A percentile compares a stretch with the other conserved stretches of the same genome.
These are phyloP conservation scores for Geotrichum bryndzae DNA, from an alignment of 1,139 yeast genomes.

Conservation along the genomic window DNA sequence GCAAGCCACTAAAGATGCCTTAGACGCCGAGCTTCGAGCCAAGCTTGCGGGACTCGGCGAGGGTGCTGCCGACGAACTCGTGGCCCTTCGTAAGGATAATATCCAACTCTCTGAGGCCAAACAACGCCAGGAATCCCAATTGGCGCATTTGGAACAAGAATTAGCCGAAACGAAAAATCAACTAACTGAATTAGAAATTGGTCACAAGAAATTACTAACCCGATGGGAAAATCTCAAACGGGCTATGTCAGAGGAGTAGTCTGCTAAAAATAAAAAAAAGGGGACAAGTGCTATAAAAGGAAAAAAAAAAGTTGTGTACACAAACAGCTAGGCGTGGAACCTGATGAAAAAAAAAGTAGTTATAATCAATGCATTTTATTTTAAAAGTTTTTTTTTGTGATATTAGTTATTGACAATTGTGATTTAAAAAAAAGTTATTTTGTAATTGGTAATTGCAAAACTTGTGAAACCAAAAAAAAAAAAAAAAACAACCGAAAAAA, in stretches of 20 bases:
- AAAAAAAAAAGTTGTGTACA: too few relatives aligned
- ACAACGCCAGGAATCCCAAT: slow-evolving; percentile 31
- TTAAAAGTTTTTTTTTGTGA: too few relatives aligned
- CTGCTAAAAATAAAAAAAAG: too few relatives aligned
- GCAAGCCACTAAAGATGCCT: slow-evolving; percentile 46
- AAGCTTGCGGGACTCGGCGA: slow-evolving; percentile 13
- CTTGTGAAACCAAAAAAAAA: too few relatives aligned
- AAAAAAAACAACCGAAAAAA: too few relatives aligned
- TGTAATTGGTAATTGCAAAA: too few relatives aligned
- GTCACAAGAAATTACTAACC: neutral
- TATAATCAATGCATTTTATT: neutral
- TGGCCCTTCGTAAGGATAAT: slow-evolving; percentile 44
- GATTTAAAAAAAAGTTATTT: too few relatives aligned
- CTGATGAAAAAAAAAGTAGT: neutral
- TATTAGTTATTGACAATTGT: too few relatives aligned
- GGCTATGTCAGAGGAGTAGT: slow-evolving; percentile 7
- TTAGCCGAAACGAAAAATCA: slow-evolving; percentile 27
- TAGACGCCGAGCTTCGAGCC: slow-evolving; percentile 33
- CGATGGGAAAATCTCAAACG: slow-evolving; percentile 2
- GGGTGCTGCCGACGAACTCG: slow-evolving; percentile 28
- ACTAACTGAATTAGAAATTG: slow-evolving; percentile 6
- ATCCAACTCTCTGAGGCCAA: slow-evolving; percentile 35
- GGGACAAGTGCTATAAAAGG: too few relatives aligned
- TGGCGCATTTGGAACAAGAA: slow-evolving; percentile 33
- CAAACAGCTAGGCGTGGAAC: neutral